Base-by-base conservation (phyloP, 352 stramenopile genomes). In the Phytophthora fragariae region DNA sequence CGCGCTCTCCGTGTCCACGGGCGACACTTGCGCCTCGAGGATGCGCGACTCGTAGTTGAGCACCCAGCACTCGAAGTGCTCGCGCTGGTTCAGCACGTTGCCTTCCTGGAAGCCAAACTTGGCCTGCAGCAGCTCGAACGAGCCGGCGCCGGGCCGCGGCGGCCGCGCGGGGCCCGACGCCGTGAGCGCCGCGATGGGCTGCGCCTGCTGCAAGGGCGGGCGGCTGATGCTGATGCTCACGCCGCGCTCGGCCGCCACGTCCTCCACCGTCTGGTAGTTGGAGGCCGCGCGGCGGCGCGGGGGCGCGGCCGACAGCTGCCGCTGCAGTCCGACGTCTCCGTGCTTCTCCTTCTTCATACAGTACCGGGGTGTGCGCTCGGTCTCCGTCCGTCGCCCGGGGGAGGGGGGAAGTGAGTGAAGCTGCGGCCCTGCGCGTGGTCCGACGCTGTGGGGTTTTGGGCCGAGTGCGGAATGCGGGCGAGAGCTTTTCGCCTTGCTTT, bases 41-140 rank as follows among this genome's bases (percentile, higher is more conserved):
- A 83, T 80, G 17, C 86, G 80, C n/a, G 84, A 93, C 76, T 95
- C 84, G 70, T 89, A 89, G 73, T 97, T 97, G 66, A 93, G 79
- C 50, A 97, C 70, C 83, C 88, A 93, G 62, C 88, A 87, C 65
- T 93, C 88, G 56, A 95, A 91, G 57, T 97, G 89, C 68, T 97
- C 90, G 60, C 85, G 87, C 72, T 97, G 90, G 76, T 97, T 97
- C 52, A 80, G 81, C 61, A 94, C 79, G 53, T 89, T 95, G 64
- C 89, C 89, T 10, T 92, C 82, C 77, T 97, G 90, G 75, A 97
- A 97, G 70, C 89, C 89, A 70, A 97, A 94, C 67, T 95, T 94
- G 62, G 77, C 72, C 60, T 95, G 90, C 7, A 97, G 73, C 49
- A 92, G 73, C 76, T 95, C 89, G 70, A 97, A 96, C n/a, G 89